Base-by-base conservation (phyloP, 345 rosid genomes). In the Eucalyptus erythrocorys region DNA sequence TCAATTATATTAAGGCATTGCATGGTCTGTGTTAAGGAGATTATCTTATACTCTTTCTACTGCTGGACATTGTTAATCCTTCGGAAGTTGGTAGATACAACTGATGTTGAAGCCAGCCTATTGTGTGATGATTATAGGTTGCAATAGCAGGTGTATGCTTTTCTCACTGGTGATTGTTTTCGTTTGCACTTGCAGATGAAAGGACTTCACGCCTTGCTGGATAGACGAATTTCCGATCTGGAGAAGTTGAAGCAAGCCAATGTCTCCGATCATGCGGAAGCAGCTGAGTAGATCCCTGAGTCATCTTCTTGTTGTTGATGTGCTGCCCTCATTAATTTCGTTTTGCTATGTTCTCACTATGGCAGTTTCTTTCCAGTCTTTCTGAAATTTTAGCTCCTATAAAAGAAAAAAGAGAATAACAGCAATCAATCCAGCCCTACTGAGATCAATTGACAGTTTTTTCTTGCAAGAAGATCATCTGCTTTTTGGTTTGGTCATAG, bases 221-320 rank as follows among this genome's bases (percentile, higher is more conserved):
- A 97, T 88, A 92, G 92, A 88, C 93, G 98, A 91, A 95, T 97
- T 90, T 94, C 95, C 43, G 85, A 91, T 34, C 92, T 97, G 93
- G 99, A 97, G 92, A 96, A 93, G 90, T 88, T 95, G 94, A 97
- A 95, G 91, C 96, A 92, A 92, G 91, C 91, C 87, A 98, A 96
- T 91, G 93, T 91, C 87, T 89, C 97, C 24, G 95, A 92, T 66
- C 94, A 94, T 14, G 93, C 87, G 53, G 95, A 95, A 79, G 93
- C 93, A 32, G 88, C 94, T 24, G 97, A 97, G 89, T 96, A 96
- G 94, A 59, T 86, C 86, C 10, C 30, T 55, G 89, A 51, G 84
- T 86, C 59, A 8, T 87, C 86, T 47, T 49, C 51, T 34, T 87
- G 86, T 49, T 57, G 48, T 50, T 61, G 45, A 48, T 87, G 61